Evolutionary conservation across 768 basidiomycete species (phyloP), one percentile per base, ranked within the genome.

Genomic region (Podaxis sp.): DNA sequence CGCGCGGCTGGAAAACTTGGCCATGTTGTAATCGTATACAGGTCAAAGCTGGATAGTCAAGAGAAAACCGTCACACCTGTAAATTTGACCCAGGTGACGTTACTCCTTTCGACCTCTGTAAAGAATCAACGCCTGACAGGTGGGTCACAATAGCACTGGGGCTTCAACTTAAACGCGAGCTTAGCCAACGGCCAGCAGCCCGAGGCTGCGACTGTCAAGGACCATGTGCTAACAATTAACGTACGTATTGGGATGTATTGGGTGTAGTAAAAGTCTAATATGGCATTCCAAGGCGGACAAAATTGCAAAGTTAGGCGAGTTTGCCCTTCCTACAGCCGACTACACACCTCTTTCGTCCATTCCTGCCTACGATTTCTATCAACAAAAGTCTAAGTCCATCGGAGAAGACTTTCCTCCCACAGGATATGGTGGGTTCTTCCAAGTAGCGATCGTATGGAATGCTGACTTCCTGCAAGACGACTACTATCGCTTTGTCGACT

Each of bases 91-190:
- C 89, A 91, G 82, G 89, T 89, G 66, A 63, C 2, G 29, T 27
- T 27, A 47, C 63, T 49, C 59, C 51, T 29, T 63, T 40, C 25
- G 25, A n/a, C 13, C 19, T 61, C 50, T 27, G 43, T 54, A 49
- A 54, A 8, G 53, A 54, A 52, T 41, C 41, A 49, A 55, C 59
- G 58, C 47, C 25, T 33, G 27, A 33, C 53, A 0, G 25, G 37
- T 50, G 33, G 25, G 7, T 36, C 5, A 12, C 13, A 29, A 13
- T 62, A 91, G 88, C 90, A 91, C 71, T 91, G 89, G 89, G 90
- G 90, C 29, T 91, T 91, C 77, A 91, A 92, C 68, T 81, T 91
- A 11, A 87, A 90, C 37, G 89, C 87, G 1, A 90, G 88, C 67
- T 74, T 88, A 46, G 72, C 74, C 51, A 76, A 75, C 6, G 78